These are phyloP conservation scores for Hortiboletus rubellus DNA, from an alignment of 1,284 basidiomycete species.

Conservation along the genomic window DNA sequence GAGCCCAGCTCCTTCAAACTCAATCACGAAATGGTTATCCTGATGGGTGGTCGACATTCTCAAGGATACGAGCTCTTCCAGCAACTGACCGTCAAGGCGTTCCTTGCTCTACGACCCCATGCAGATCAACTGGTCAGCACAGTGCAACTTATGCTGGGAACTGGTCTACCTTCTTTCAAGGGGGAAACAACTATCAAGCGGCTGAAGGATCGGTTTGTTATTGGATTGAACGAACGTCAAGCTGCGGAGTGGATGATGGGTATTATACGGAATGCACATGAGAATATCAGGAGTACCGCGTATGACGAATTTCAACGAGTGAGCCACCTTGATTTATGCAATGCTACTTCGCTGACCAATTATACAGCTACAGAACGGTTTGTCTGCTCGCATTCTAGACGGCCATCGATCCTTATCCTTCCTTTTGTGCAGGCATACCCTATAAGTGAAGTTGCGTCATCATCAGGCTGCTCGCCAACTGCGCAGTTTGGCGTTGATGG, in stretches of 20 bases:
- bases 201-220: slow-evolving; percentile 84
- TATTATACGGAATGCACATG: slow-evolving; percentile 89
- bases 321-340: slow-evolving; percentile 30
- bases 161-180: slow-evolving; percentile 95
- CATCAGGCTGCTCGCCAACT: background rate
- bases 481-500: background rate
- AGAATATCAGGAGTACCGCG: slow-evolving; percentile 88
- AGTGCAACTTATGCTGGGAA: slow-evolving; percentile 92
- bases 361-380: slow-evolving; percentile 55
- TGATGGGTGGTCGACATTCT: slow-evolving; percentile 95
- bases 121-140: slow-evolving; percentile 88
- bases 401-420: slow-evolving; percentile 5
- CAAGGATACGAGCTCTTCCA: slow-evolving; percentile 95
- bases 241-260: slow-evolving; percentile 93
- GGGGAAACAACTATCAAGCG: slow-evolving; percentile 90
- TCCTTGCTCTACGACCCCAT: slow-evolving; percentile 91
- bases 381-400: slow-evolving; percentile 10
- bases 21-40: slow-evolving; percentile 94
- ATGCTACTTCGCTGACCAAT: slow-evolving; percentile 15
- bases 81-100: slow-evolving; percentile 93
- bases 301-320: slow-evolving; percentile 94
- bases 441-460: slow-evolving; percentile 43
- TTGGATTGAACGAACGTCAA: slow-evolving; percentile 82
- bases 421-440: slow-evolving; percentile 44
- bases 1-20: slow-evolving; percentile 98